Evolutionary conservation across 345 rosid genomes (phyloP), one percentile per base, ranked within the genome.

Genomic region (Gossypium turneri): DNA sequence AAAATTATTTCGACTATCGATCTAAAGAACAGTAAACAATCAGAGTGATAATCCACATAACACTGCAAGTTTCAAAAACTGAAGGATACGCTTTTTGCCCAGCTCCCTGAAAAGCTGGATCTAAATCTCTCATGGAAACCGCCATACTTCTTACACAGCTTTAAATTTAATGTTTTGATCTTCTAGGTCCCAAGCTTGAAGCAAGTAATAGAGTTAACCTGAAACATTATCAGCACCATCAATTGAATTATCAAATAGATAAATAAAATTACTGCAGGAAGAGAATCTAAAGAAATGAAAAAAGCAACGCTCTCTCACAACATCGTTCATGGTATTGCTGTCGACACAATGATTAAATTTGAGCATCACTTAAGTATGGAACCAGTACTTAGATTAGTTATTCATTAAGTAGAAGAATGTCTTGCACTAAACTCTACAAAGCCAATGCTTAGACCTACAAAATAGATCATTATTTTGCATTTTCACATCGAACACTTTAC

Each of bases 61-160:
- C 52, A 53, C 61, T 70, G 65, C 61, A 72, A 50, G 56, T 58
- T 78, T 65, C 29, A n/a, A 50, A 34, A 80, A 25, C 2, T 58
- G 53, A 88, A 93, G 98, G 98, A 93, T 96, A 96, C 99, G 94
- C 90, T 81, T 89, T 93, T 79, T 89, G 97, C 78, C 99, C 99
- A 76, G 94, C 97, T 78, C 97, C 98, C 82, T 93, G 98, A 81
- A 96, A 96, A 79, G 93, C 97, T 76, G 97, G 84, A 90, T 96
- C 99, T 80, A 96, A 87, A 81, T 96, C 97, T 84, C 92, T 92
- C 98, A 93, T 90, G 72, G 99, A 96, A 83, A 96, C 99, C 70
- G 97, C 86, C 99, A 93, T 96, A 76, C 67, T 85, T 78, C 47
- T 74, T 83, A 76, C 70, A 79, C 73, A 72, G 78, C 78, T 84